A percentile compares a stretch with the other conserved stretches of the same genome.
Conservation (phyloP, 768 basidiomycete genomes). For the Termitomyces sp. region DNA sequence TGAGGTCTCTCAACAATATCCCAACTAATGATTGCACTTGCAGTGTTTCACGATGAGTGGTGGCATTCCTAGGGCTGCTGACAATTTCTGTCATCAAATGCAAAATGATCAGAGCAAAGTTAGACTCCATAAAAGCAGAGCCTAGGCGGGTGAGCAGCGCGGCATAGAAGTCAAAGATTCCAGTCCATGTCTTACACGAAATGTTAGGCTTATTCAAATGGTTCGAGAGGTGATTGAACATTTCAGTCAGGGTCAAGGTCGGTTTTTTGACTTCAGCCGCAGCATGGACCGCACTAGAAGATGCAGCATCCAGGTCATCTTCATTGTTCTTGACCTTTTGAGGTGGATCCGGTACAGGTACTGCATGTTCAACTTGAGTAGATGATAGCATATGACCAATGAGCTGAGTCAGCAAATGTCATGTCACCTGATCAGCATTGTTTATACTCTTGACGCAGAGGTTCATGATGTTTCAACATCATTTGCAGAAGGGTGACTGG, state of each 20-base stretch:
- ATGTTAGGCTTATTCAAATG: slow-evolving; percentile 75
- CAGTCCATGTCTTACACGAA: slow-evolving; percentile 70
- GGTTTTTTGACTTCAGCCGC: slow-evolving; percentile 58
- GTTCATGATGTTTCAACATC: no score
- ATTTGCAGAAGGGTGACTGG: no score
- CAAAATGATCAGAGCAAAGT: slow-evolving; percentile 72
- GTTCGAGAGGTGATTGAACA: slow-evolving; percentile 71
- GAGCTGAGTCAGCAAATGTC: no score
- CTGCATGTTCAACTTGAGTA: no score
- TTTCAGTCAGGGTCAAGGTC: slow-evolving; percentile 68
- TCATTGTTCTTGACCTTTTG: no score
- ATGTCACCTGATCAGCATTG: no score
- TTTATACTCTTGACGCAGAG: no score
- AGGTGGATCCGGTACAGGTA: no score
- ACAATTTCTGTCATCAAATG: slow-evolving; percentile 82
- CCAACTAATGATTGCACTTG: slow-evolving; percentile 69
- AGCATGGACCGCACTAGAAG: slow-evolving; percentile 34
- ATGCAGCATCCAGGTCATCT: slow-evolving; percentile 53
- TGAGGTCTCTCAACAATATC: slow-evolving; percentile 76
- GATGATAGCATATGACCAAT: no score
- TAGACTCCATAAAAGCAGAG: slow-evolving; percentile 67
- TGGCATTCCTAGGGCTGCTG: slow-evolving; percentile 44
- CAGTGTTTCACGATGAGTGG: slow-evolving; percentile 68
- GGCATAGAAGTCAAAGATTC: slow-evolving; percentile 86
- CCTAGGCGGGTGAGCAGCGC: slow-evolving; percentile 75